These are phyloP conservation scores for Neurospora sp. DNA, from an alignment of 495 filamentous ascomycete genomes.

Conservation along the genomic window DNA sequence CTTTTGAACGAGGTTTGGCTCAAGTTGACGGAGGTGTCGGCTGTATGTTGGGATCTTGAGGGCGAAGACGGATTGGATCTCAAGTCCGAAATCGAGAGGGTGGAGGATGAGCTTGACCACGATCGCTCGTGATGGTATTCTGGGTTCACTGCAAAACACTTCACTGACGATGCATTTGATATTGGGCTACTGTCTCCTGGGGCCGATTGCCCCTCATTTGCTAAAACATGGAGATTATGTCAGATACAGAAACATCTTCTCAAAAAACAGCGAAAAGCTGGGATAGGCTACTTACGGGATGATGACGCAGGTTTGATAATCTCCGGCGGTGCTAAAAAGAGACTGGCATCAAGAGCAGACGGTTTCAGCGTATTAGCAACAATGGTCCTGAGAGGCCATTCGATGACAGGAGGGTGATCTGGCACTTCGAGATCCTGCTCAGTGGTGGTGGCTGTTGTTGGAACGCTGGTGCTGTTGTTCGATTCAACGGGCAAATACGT, in stretches of 20 bases:
- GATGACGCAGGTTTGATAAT: background rate
- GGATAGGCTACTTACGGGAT: background rate
- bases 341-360: background rate
- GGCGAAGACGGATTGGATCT: constrained; percentile 32
- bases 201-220: background rate
- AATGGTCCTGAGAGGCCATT: background rate
- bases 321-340: background rate
- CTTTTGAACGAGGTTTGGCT: constrained; percentile 9
- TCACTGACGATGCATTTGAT: background rate
- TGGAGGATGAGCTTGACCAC: constrained; percentile 33
- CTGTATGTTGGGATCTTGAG: constrained; percentile 31
- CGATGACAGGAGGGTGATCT: background rate
- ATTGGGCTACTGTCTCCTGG: background rate
- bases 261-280: background rate
- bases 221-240: background rate
- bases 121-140: constrained; percentile 11
- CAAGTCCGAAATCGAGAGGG: constrained; percentile 24
- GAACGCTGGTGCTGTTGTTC: background rate
- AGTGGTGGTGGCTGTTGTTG: background rate
- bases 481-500: constrained; percentile 8
- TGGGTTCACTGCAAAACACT: background rate
- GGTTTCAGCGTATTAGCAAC: background rate
- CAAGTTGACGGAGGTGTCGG: constrained; percentile 34
- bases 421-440: background rate
- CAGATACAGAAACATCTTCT: background rate